These are phyloP conservation scores for Acidomyces sp. DNA, from an alignment of 495 filamentous ascomycete species.

Conservation along the genomic window DNA sequence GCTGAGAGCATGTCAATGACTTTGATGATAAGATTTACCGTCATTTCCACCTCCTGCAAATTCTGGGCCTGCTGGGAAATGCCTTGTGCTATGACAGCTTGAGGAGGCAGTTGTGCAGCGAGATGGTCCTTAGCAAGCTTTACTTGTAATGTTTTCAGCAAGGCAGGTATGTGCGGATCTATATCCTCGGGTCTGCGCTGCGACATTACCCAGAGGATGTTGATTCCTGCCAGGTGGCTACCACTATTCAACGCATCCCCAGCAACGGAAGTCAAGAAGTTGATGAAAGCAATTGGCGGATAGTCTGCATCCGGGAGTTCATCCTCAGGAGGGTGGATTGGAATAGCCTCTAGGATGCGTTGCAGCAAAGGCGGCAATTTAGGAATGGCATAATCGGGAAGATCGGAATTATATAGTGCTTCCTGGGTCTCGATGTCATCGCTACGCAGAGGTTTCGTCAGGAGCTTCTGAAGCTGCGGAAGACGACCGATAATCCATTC, in stretches of 20 bases:
- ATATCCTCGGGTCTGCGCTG: slow-evolving; percentile 69
- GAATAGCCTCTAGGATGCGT: slow-evolving; percentile 78
- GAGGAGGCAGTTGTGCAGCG: slow-evolving; percentile 48
- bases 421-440: slow-evolving; percentile 87
- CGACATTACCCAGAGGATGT: slow-evolving; percentile 83
- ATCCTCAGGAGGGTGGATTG: slow-evolving; percentile 56
- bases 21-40: slow-evolving; percentile 79
- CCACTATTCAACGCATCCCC: slow-evolving; percentile 65
- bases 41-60: slow-evolving; percentile 64
- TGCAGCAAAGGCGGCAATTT: slow-evolving; percentile 56
- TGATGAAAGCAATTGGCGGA: slow-evolving; percentile 64
- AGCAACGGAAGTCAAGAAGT: slow-evolving; percentile 65
- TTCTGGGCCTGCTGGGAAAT: slow-evolving; percentile 13
- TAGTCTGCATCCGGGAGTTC: slow-evolving; percentile 71
- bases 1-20: slow-evolving; percentile 81
- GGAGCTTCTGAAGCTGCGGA: slow-evolving; percentile 63
- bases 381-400: slow-evolving; percentile 48
- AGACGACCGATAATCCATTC: slow-evolving; percentile 79
- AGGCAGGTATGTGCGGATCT: slow-evolving; percentile 68
- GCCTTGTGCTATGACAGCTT: slow-evolving; percentile 25
- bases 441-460: slow-evolving; percentile 78
- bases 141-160: slow-evolving; percentile 88
- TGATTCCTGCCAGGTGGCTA: slow-evolving; percentile 75
- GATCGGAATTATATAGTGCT: slow-evolving; percentile 60
- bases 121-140: slow-evolving; percentile 92